These are phyloP conservation scores for Lunasporangiospora selenospora DNA, from an alignment of 192 early-diverging fungal genomes.

Conservation along the genomic window DNA sequence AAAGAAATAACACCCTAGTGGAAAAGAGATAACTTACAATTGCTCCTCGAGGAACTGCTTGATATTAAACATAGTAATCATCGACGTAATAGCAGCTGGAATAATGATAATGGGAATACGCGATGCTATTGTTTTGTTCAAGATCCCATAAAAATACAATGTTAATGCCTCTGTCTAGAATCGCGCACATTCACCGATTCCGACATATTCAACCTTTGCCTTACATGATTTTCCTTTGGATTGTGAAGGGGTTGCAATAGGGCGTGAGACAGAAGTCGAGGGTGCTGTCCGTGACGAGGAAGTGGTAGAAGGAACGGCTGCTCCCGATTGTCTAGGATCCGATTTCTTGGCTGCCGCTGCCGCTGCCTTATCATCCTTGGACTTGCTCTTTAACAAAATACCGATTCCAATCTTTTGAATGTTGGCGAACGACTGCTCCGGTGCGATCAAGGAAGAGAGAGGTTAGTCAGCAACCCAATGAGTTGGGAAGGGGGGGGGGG, in stretches of 20 bases:
- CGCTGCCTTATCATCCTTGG: constrained; percentile 40
- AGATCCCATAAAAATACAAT: not conserved
- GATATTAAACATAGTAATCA: constrained; percentile 90
- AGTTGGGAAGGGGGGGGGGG: too few relatives aligned
- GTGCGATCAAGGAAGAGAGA: too few relatives aligned
- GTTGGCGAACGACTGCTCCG: constrained; percentile 49
- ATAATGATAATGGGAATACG: constrained; percentile 90
- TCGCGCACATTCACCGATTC: not conserved
- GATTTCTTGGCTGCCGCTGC: constrained; percentile 15
- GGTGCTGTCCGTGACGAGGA: constrained; percentile 17
- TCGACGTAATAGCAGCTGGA: constrained; percentile 83
- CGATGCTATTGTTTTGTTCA: constrained; percentile 21
- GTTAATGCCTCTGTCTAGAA: not conserved
- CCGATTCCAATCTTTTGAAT: constrained; percentile 43
- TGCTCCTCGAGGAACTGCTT: constrained; percentile 82
- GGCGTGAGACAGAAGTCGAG: constrained; percentile 8
- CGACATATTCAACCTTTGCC: not conserved
- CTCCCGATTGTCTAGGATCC: constrained; percentile 24
- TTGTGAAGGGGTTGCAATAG: constrained; percentile 43
- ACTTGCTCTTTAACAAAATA: constrained; percentile 39
- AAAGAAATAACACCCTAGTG: not conserved
- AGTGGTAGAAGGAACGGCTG: constrained; percentile 1
- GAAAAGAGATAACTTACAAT: constrained; percentile 54
- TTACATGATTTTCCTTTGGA: constrained; percentile 33
- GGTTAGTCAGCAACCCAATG: too few relatives aligned